Conservation (phyloP, 495 filamentous ascomycete genomes). For the Penicillium cataractarum region DNA sequence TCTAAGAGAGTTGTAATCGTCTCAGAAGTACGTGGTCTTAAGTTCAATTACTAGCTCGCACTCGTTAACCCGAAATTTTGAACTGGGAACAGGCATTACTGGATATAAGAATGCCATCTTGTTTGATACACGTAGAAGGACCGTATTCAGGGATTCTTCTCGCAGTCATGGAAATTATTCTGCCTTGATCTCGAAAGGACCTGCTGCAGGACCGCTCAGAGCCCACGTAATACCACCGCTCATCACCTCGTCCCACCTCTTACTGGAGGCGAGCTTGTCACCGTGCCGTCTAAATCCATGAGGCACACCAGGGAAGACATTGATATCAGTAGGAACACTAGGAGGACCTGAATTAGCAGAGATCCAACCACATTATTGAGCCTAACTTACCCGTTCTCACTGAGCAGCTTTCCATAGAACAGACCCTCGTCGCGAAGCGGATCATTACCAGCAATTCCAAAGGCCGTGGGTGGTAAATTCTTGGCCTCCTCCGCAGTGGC, state of each 20-base stretch:
- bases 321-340: constrained; percentile 46
- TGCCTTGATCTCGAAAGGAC: constrained; percentile 39
- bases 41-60: background rate
- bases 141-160: too few relatives aligned
- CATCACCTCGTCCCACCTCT: constrained; percentile 49
- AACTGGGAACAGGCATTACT: too few relatives aligned
- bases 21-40: background rate
- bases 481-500: constrained; percentile 42
- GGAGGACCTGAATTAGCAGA: background rate
- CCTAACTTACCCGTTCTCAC: constrained; percentile 50
- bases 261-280: constrained; percentile 34
- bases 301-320: constrained; percentile 49
- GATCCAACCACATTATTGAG: too few relatives aligned
- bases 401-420: constrained; percentile 46
- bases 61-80: background rate
- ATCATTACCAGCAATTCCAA: constrained; percentile 52
- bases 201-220: constrained; percentile 32
- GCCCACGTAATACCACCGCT: constrained; percentile 46
- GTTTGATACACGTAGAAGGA: too few relatives aligned
- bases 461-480: constrained; percentile 45
- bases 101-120: background rate
- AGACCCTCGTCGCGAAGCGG: constrained; percentile 52
- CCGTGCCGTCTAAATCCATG: constrained; percentile 50
- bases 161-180: constrained; percentile 17
- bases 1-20: background rate